Evolutionary conservation across 805 yeast genomes (phyloP).

Genomic region (Yarrowia phangngaensis): DNA sequence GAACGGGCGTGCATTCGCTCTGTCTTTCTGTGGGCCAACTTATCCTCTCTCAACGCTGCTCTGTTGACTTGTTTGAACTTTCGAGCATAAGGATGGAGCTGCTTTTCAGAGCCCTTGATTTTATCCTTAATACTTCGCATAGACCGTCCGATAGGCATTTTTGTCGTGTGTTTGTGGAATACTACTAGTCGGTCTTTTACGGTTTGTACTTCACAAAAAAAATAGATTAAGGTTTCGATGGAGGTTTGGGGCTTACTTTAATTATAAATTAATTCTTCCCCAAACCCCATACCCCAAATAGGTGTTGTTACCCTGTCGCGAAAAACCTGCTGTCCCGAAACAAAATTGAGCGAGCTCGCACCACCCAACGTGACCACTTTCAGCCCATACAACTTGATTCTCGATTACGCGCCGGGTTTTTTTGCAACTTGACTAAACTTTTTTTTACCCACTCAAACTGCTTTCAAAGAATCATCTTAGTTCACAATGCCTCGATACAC

Average conservation of each 20-base stretch:
- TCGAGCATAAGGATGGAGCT: slow-evolving; percentile 82
- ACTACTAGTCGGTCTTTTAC: background rate
- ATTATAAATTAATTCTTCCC: too few species aligned
- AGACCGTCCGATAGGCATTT: slow-evolving; percentile 67
- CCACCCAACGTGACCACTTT: slow-evolving; percentile 17
- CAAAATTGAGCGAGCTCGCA: too few species aligned
- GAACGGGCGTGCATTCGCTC: slow-evolving; percentile 50
- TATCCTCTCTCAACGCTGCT: slow-evolving; percentile 81
- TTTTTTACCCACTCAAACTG: slow-evolving; percentile 14
- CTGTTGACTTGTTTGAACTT: slow-evolving; percentile 78
- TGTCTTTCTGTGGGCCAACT: slow-evolving; percentile 57
- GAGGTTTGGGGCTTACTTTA: too few species aligned
- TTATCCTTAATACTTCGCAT: slow-evolving; percentile 62
- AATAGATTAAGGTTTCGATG: too few species aligned
- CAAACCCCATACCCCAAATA: too few species aligned
- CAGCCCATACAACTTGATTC: slow-evolving; percentile 10
- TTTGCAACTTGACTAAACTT: slow-evolving; percentile 10
- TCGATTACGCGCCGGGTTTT: slow-evolving; percentile 11
- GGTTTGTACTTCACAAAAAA: background rate
- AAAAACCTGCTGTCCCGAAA: too few species aligned
- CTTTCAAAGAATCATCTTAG: background rate
- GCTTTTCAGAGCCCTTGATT: slow-evolving; percentile 51
- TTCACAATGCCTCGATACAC: slow-evolving; percentile 37
- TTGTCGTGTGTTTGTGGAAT: slow-evolving; percentile 4
- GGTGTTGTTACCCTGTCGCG: too few species aligned